Evolutionary conservation across 148 eudicot species (phyloP).

Genomic region (Cornus suecica): DNA sequence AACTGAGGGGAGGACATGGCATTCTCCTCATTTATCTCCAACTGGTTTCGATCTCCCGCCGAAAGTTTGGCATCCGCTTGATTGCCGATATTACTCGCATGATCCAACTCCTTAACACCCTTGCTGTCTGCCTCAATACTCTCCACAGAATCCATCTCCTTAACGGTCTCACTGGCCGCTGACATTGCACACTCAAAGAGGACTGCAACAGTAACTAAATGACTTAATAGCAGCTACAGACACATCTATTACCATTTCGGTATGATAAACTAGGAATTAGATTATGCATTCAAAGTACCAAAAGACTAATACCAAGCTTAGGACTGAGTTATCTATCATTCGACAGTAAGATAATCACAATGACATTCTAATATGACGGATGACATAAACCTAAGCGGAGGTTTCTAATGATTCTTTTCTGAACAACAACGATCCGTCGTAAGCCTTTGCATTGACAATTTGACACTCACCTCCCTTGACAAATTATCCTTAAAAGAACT

Average conservation of each 20-base stretch:
- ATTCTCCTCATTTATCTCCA: constrained; percentile 26
- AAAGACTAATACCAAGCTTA: too few relatives aligned
- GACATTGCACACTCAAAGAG: constrained; percentile 23
- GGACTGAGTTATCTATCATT: too few relatives aligned
- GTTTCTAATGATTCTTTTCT: too few relatives aligned
- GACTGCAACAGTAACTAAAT: neutral
- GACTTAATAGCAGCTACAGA: neutral
- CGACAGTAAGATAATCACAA: neutral
- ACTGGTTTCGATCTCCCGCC: constrained; percentile 24
- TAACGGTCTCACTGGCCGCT: too few relatives aligned
- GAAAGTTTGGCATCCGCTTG: constrained; percentile 19
- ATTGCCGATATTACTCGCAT: constrained; percentile 11
- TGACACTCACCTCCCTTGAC: too few relatives aligned
- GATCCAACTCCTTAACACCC: constrained; percentile 23
- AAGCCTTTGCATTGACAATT: too few relatives aligned
- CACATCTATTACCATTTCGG: too few relatives aligned
- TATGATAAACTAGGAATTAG: neutral
- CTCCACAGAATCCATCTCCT: too few relatives aligned
- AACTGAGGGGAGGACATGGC: constrained; percentile 34
- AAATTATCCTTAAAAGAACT: too few relatives aligned
- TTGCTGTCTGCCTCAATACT: constrained; percentile 15
- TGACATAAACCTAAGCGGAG: neutral
- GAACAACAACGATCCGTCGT: too few relatives aligned
- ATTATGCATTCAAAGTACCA: neutral
- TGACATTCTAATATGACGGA: too few relatives aligned